Evolutionary conservation across 371 early-diverging fungal species (phyloP).

Genomic region (Agmasoma carcini): DNA sequence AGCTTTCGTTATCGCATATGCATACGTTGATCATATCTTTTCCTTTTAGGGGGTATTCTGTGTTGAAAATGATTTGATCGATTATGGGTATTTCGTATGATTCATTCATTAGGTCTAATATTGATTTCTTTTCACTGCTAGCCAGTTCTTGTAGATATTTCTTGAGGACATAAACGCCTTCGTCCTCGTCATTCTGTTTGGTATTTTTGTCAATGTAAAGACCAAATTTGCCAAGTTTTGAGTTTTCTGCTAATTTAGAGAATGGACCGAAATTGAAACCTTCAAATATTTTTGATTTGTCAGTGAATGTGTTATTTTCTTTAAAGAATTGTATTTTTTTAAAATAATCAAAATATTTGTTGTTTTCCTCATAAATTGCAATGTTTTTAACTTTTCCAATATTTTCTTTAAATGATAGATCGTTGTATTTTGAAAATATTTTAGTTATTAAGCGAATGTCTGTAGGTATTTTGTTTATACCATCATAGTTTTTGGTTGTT

Average conservation of each 20-base stretch:
- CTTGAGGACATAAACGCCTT: conserved; percentile 31
- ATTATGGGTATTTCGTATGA: conserved; percentile 13
- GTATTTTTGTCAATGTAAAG: conserved; percentile 36
- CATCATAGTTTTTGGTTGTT: too few species aligned
- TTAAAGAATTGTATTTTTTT: conserved; percentile 33
- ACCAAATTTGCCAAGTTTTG: conserved; percentile 37
- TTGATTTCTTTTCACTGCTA: conserved; percentile 23
- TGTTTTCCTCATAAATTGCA: conserved; percentile 25
- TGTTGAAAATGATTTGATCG: conserved; percentile 25
- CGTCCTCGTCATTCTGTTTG: conserved; percentile 2
- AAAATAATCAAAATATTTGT: conserved; percentile 44
- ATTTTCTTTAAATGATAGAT: too few species aligned
- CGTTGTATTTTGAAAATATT: too few species aligned
- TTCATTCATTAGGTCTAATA: conserved; percentile 26
- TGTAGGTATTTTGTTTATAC: too few species aligned
- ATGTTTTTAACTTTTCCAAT: conserved; percentile 20
- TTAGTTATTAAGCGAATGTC: too few species aligned
- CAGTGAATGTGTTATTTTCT: conserved; percentile 22
- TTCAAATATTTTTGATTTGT: conserved; percentile 39
- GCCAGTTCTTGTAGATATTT: conserved; percentile 39
- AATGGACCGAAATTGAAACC: conserved; percentile 15
- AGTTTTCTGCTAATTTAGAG: conserved; percentile 27
- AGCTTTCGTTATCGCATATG: conserved; percentile 37
- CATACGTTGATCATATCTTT: conserved; percentile 35
- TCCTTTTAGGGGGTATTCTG: conserved; percentile 7